These are phyloP conservation scores for Alternaria infectoria DNA, from an alignment of 2,329 filamentous ascomycete species.

Conservation along the genomic window DNA sequence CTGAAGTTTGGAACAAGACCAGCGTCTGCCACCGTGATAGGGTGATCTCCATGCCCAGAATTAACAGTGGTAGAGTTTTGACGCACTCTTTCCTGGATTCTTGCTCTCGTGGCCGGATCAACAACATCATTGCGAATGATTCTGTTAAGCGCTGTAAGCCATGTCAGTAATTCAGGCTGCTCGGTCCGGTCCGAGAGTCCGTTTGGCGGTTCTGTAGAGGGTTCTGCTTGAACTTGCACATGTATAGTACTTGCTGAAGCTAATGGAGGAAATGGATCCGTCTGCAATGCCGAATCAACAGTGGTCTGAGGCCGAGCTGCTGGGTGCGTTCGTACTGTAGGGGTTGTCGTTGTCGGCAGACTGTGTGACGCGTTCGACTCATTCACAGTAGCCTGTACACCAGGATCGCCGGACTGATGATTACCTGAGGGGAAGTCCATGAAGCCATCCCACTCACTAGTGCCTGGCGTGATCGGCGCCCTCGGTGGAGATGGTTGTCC, in stretches of 20 bases:
- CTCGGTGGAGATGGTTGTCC: not conserved
- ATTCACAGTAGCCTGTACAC: not conserved
- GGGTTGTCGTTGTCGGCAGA: not conserved
- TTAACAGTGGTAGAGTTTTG: not conserved
- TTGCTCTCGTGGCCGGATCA: constrained; percentile 2
- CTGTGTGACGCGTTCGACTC: not conserved
- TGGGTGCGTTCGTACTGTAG: not conserved
- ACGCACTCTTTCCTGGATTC: constrained; percentile 5
- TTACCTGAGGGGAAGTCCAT: constrained; percentile 9
- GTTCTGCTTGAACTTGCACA: not conserved
- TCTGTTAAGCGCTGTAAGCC: constrained; percentile 15
- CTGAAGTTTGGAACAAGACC: constrained; percentile 36
- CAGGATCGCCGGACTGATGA: not conserved
- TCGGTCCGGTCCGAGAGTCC: not conserved
- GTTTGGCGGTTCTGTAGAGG: not conserved
- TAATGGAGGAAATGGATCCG: not conserved
- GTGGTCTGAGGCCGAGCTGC: not conserved
- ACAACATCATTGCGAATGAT: constrained; percentile 11
- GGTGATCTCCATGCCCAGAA: not conserved
- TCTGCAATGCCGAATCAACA: not conserved
- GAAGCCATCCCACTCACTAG: constrained; percentile 7
- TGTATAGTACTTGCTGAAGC: not conserved
- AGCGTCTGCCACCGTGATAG: constrained; percentile 1
- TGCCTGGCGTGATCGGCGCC: constrained; percentile 7
- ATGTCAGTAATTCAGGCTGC: constrained; percentile 7